phyloP scores from a whole-genome alignment of 2,329 filamentous ascomycete genomes.

The Cadophora sp. region DNA sequence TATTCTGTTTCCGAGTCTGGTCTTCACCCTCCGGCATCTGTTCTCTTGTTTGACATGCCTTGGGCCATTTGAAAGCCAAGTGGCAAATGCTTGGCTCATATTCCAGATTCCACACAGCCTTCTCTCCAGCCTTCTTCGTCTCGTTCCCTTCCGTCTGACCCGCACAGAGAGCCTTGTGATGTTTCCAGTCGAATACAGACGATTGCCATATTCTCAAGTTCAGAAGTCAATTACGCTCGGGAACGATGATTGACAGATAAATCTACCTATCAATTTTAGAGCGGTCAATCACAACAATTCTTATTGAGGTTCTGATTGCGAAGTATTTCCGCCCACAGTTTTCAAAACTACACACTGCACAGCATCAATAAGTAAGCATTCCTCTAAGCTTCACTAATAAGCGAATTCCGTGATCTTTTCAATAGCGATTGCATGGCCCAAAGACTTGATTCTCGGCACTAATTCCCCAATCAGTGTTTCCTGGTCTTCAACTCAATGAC shows the following conservation, averaged over 20 bases:
- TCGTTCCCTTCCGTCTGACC: not conserved
- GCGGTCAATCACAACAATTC: not conserved
- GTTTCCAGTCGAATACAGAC: not conserved
- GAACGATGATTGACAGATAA: not conserved
- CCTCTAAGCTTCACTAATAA: no score
- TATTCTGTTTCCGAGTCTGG: not conserved
- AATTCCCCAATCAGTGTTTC: no score
- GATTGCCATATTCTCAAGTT: not conserved
- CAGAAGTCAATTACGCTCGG: not conserved
- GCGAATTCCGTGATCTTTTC: no score
- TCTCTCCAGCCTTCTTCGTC: conserved; percentile 3
- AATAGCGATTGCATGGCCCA: no score
- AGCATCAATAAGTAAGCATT: no score
- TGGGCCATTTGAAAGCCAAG: conserved; percentile 5
- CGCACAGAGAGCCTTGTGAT: not conserved
- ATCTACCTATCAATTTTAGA: not conserved
- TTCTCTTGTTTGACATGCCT: not conserved
- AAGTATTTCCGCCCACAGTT: no score
- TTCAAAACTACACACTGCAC: no score
- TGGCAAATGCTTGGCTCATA: conserved; percentile 1
- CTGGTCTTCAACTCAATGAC: no score
- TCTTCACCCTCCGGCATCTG: not conserved
- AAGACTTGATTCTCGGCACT: no score
- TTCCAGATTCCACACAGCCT: conserved; percentile 2
- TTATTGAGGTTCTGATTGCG: no score